Percentiles rank a stretch among this genome's conserved stretches.
Evolutionary conservation across 331 rosid species (phyloP).

Genomic region (Arachis monticola): DNA sequence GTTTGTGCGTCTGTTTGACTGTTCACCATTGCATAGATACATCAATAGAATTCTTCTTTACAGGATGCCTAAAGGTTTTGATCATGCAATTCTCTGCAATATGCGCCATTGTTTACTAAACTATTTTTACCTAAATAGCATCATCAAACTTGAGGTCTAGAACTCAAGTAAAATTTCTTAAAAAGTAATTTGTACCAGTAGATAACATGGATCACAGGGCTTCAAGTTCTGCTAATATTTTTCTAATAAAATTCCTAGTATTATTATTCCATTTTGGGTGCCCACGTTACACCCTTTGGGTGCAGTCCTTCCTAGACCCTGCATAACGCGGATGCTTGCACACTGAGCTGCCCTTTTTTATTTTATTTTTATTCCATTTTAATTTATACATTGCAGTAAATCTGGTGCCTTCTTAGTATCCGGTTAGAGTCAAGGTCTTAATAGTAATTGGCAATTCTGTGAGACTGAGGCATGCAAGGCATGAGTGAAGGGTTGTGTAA

Average conservation of each 20-base stretch:
- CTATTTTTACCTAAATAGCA: neutral
- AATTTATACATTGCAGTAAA: neutral
- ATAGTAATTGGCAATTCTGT: no score
- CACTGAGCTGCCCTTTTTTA: no score
- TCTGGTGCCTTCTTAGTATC: neutral
- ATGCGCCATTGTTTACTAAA: constrained; percentile 3
- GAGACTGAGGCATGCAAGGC: no score
- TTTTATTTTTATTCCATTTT: neutral
- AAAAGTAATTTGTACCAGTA: neutral
- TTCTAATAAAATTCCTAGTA: neutral
- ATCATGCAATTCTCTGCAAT: constrained; percentile 1
- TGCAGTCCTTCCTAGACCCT: no score
- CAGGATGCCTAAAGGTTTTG: neutral
- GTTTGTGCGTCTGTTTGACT: neutral
- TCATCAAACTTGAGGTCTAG: neutral
- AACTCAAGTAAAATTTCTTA: constrained; percentile 11
- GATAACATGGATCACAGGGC: neutral
- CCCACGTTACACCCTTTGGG: no score
- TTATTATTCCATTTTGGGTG: no score
- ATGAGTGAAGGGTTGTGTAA: no score
- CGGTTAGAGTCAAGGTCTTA: no score
- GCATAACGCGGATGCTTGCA: no score
- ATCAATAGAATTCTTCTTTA: neutral
- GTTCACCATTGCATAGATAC: neutral
- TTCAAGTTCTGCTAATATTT: neutral